Conservation (phyloP, 2,329 filamentous ascomycete species). For the Thelonectria discophora region DNA sequence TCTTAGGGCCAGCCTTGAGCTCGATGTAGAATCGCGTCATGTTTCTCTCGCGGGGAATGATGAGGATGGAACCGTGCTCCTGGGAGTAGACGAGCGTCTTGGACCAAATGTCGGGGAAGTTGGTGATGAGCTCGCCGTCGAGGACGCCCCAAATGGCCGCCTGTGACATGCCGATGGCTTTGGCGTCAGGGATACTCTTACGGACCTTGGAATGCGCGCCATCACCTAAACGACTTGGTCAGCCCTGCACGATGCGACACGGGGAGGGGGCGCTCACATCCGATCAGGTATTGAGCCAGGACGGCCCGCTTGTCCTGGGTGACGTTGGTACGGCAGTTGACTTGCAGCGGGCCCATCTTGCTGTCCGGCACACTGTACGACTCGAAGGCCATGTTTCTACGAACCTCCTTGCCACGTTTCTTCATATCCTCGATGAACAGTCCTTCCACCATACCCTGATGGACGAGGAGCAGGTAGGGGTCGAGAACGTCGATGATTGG, state of each 20-base stretch:
- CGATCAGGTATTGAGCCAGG: conserved; percentile 71
- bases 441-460: conserved; percentile 80
- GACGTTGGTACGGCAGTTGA: conserved; percentile 62
- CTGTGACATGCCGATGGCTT: conserved; percentile 65
- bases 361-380: conserved; percentile 59
- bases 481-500: conserved; percentile 65
- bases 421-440: conserved; percentile 74
- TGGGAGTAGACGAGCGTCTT: conserved; percentile 76
- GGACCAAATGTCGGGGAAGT: conserved; percentile 80
- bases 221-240: conserved; percentile 57
- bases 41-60: conserved; percentile 76
- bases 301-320: conserved; percentile 61
- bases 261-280: conserved; percentile 60
- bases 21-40: conserved; percentile 73
- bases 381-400: conserved; percentile 70
- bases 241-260: conserved; percentile 3
- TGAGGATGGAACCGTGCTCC: conserved; percentile 73
- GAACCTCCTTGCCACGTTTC: conserved; percentile 69
- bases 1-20: conserved; percentile 57
- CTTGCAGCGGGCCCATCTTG: conserved; percentile 55
- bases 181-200: conserved; percentile 65
- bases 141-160: conserved; percentile 73
- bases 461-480: conserved; percentile 67
- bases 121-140: conserved; percentile 74
- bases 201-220: conserved; percentile 77